Evolutionary conservation across 352 stramenopile species (phyloP).

Genomic region (Phytophthora europaea): DNA sequence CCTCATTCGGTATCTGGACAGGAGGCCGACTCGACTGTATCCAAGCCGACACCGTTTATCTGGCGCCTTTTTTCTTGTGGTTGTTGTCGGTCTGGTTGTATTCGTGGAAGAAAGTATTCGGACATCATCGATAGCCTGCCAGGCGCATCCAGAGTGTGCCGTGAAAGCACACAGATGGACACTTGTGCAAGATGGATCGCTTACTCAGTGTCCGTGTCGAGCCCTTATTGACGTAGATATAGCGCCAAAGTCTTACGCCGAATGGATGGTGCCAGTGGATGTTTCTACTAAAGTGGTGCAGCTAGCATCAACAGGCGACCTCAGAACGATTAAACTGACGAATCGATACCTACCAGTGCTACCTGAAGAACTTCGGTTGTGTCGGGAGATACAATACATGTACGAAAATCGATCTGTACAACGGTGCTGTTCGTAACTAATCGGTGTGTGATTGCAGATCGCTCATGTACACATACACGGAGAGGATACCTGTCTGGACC

Average conservation of each 20-base stretch:
- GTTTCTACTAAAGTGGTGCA: slow-evolving; percentile 25
- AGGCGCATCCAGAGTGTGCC: slow-evolving; percentile 2
- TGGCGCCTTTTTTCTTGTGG: not conserved
- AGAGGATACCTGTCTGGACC: not conserved
- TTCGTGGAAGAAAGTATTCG: slow-evolving; percentile 18
- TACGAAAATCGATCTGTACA: not conserved
- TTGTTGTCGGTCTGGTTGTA: slow-evolving; percentile 5
- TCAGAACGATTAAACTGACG: slow-evolving; percentile 20
- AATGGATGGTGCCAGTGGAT: slow-evolving; percentile 17
- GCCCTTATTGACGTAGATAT: slow-evolving; percentile 28
- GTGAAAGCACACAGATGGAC: slow-evolving; percentile 24
- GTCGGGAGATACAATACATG: slow-evolving; percentile 1
- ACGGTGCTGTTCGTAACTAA: not conserved
- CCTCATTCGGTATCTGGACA: slow-evolving; percentile 6
- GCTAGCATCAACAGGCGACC: slow-evolving; percentile 15
- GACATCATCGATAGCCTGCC: slow-evolving; percentile 7
- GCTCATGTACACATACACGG: slow-evolving; percentile 1
- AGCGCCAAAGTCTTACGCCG: slow-evolving; percentile 6
- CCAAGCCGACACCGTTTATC: slow-evolving; percentile 17
- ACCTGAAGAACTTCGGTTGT: slow-evolving; percentile 20
- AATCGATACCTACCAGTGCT: slow-evolving; percentile 22
- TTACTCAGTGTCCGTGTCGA: slow-evolving; percentile 29
- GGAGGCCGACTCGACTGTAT: not conserved
- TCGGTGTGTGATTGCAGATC: not conserved
- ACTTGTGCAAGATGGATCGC: not conserved